Evolutionary conservation across 2,329 filamentous ascomycete genomes (phyloP), one percentile per base, ranked within the genome.

Genomic region (Nothophoma quercina): DNA sequence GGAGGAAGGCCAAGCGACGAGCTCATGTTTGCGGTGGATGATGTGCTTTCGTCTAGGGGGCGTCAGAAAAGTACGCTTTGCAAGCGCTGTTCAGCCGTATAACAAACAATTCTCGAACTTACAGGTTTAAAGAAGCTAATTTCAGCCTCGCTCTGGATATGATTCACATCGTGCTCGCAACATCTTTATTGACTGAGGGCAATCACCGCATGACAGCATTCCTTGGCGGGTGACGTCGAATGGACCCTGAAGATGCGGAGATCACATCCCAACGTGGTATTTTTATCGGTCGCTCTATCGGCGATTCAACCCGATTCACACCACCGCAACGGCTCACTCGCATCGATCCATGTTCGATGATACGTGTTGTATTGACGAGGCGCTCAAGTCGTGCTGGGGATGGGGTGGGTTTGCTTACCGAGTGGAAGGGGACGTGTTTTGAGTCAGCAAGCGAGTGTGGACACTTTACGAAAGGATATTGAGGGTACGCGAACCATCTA

Each of bases 151-250:
- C 45, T 25, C 10, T 30, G 35, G 35, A 22, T 19, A 34, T 13
- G 15, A 22, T 30, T 42, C 33, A 15, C 18, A 36, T 33, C 30
- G 43, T 48, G 46, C 51, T 45, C 16, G 49, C 36, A 33, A 36
- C 32, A 33, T 32, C 45, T 43, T 58, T 55, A 55, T 59, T 51
- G 52, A 48, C 54, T 42, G 43, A 30, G 23, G 26, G 43, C 33
- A 33, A 25, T 48, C 34, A 52, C 23, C 40, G 47, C 60, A 62
- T 62, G 62, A 65, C 62, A 61, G 51, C 56, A 63, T 66, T 23
- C 44, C 62, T 65, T 65, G 62, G 64, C 61, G 42, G 23, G 59
- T 68, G 65, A 68, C 65, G 65, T 68, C 57, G 36, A 25, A 56
- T 16, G 45, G 45, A 48, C 35, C 36, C 22, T 42, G 39, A 60